Conservation (phyloP, 225 moss, liverwort and hornwort genomes). For the Pseudoscleropodium purum region DNA sequence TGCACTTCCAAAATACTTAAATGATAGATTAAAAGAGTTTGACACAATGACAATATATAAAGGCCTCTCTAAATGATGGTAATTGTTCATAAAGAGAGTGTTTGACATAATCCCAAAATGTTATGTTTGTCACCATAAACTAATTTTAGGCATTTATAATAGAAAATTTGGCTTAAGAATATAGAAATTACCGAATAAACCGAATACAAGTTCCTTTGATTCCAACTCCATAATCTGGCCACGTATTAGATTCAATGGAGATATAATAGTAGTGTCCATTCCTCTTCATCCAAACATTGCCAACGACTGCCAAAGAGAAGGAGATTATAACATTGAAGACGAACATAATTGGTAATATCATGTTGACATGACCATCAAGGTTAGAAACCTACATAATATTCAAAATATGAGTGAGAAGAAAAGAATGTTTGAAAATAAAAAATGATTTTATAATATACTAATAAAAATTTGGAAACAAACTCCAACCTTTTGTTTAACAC, state of each 20-base stretch:
- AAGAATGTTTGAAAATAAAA: neutral
- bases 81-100: neutral
- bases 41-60: neutral
- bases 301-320: constrained; percentile 45
- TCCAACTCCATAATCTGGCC: constrained; percentile 46
- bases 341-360: constrained; percentile 56
- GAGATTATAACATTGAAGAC: constrained; percentile 44
- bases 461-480: neutral
- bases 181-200: constrained; percentile 18
- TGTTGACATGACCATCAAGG: constrained; percentile 56
- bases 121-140: neutral
- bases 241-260: constrained; percentile 3
- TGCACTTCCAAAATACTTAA: constrained; percentile 24
- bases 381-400: constrained; percentile 44
- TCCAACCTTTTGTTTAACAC: constrained; percentile 46
- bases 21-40: neutral
- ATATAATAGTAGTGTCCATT: constrained; percentile 10
- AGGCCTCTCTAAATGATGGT: neutral
- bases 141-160: neutral
- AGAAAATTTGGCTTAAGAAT: neutral
- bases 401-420: neutral
- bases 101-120: neutral
- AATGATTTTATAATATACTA: neutral
- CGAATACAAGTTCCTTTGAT: constrained; percentile 21
- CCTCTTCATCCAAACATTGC: constrained; percentile 41